These are phyloP conservation scores for Phytophthora melonis DNA, from an alignment of 352 stramenopile genomes.

Conservation along the genomic window DNA sequence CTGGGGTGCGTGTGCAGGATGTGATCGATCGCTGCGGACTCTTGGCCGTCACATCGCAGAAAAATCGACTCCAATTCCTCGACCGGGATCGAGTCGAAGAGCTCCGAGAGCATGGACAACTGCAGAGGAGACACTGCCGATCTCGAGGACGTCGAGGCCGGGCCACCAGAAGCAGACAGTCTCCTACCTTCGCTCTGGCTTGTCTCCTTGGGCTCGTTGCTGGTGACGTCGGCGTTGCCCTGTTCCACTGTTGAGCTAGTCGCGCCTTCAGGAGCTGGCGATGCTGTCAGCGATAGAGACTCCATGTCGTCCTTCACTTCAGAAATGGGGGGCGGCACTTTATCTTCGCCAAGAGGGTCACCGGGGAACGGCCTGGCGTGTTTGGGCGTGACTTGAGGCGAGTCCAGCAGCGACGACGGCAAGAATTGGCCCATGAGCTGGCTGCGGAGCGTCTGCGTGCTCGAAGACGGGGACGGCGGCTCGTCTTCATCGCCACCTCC, in stretches of 20 bases:
- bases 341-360: conserved; percentile 39
- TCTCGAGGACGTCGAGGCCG: conserved; percentile 4
- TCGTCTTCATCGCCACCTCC: conserved; percentile 61
- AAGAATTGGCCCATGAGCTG: conserved; percentile 86
- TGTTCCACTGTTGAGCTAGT: conserved; percentile 41
- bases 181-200: conserved; percentile 44
- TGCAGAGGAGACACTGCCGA: conserved; percentile 57
- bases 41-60: conserved; percentile 56
- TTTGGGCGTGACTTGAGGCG: conserved; percentile 80
- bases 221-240: conserved; percentile 16
- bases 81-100: conserved; percentile 78
- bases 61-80: conserved; percentile 69
- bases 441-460: conserved; percentile 67
- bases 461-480: conserved; percentile 56
- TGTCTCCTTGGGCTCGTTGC: conserved; percentile 33
- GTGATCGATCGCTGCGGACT: conserved; percentile 69
- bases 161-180: conserved; percentile 18
- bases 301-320: conserved; percentile 39
- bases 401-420: conserved; percentile 81
- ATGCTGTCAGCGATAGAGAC: conserved; percentile 40
- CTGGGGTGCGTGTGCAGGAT: conserved; percentile 75
- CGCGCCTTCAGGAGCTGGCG: conserved; percentile 21
- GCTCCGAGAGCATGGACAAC: conserved; percentile 70
- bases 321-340: conserved; percentile 32
- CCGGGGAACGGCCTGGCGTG: conserved; percentile 41